phyloP scores from a whole-genome alignment of 2,329 filamentous ascomycete species.

The Botrytis deweyae region DNA sequence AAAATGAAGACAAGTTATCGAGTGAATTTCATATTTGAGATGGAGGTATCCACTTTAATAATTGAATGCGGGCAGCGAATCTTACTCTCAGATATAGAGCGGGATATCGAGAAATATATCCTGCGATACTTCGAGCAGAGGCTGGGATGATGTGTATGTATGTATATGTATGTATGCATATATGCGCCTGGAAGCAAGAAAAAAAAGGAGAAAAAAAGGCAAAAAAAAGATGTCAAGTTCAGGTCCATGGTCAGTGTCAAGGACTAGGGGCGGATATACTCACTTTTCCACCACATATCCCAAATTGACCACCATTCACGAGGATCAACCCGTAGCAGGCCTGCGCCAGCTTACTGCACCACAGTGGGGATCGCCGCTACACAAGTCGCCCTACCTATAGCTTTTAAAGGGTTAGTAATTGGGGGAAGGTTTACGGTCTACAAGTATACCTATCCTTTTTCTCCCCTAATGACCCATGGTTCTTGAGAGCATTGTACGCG shows the following conservation, averaged over 20 bases:
- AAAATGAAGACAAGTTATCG: not conserved
- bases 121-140: not conserved
- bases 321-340: constrained; percentile 10
- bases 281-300: constrained; percentile 1
- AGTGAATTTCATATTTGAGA: not conserved
- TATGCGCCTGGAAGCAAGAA: not conserved
- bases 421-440: not conserved
- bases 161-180: not conserved
- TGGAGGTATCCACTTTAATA: not conserved
- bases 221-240: constrained; percentile 4
- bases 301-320: constrained; percentile 11
- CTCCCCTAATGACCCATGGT: not conserved
- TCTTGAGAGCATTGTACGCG: not conserved
- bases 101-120: not conserved
- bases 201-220: no score
- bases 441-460: constrained; percentile 6
- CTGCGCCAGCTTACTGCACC: constrained; percentile 16
- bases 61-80: no score
- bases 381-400: constrained; percentile 16
- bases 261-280: not conserved
- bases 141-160: no score
- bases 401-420: not conserved
- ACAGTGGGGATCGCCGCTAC: not conserved
- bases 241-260: constrained; percentile 6
- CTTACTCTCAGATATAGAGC: not conserved